Evolutionary conservation across 306 rosid genomes (phyloP), one percentile per base, ranked within the genome.

Genomic region (Rosa chinensis): DNA sequence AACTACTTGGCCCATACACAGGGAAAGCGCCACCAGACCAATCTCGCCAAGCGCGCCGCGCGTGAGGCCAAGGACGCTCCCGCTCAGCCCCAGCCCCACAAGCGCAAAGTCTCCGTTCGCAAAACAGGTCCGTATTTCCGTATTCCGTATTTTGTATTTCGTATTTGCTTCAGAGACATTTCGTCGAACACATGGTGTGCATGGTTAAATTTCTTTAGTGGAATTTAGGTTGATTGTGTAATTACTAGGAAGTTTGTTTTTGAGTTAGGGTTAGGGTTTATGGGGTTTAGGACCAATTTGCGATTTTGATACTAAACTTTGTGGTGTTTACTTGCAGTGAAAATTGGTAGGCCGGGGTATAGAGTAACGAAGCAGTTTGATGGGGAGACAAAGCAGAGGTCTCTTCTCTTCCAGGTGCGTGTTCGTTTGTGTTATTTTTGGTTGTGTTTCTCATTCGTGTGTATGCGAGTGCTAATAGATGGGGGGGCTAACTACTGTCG

Each of bases 11-110:
- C 98, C 13, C 99, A 91, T 79, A 95, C 97, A 5, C 99, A 95
- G 81, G 99, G 99, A 2, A 95, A 95, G 80, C 91, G 98, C 28
- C 99, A 95, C 74, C 98, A 95, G 77, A 95, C 97, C 44, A 95
- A 95, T 83, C 84, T 95, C 81, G 99, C 98, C 0, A 95, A 95
- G 76, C 84, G 99, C 70, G 98, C 97, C 0, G 97, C 99, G 37
- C 98, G 98, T 14, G 99, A 95, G 75, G 98, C 99, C 20, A 91
- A 95, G 85, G 99, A 95, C 2, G 93, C 99, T 28, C 97, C 99
- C 4, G 89, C 98, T 35, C 99, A 95, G 77, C 98, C 99, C 52
- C 99, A 95, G 81, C 99, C 99, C 6, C 98, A 95, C 81, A 95
- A 95, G 82, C 92, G 98, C 83, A 92, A 95, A 75, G 93, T 93